These are phyloP conservation scores for Sphaerulina vaccinii DNA, from an alignment of 2,329 filamentous ascomycete genomes.

Conservation along the genomic window DNA sequence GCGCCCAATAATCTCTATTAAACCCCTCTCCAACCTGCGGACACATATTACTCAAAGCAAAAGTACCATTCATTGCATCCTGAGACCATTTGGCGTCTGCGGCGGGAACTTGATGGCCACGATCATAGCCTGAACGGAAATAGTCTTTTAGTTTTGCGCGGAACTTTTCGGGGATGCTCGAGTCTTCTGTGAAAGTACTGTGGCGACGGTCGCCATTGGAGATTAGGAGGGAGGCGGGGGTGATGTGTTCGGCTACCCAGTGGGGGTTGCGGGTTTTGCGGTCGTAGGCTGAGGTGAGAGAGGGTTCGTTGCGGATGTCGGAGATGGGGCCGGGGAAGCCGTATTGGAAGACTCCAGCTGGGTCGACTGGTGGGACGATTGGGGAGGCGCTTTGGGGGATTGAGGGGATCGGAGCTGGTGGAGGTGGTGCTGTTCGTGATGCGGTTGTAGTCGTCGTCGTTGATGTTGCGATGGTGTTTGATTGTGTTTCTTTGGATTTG, in stretches of 20 bases:
- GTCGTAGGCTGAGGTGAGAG: constrained; percentile 85
- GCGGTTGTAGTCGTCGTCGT: constrained; percentile 36
- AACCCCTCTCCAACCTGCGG: constrained; percentile 98
- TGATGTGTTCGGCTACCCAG: constrained; percentile 95
- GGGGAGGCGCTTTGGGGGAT: constrained; percentile 29
- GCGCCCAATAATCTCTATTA: constrained; percentile 98
- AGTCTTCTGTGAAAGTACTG: constrained; percentile 80
- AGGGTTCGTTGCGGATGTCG: constrained; percentile 73
- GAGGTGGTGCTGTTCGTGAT: constrained; percentile 30
- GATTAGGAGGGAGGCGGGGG: constrained; percentile 72
- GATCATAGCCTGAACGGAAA: constrained; percentile 89
- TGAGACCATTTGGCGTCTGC: constrained; percentile 97
- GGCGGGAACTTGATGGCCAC: constrained; percentile 94
- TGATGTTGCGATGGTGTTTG: constrained; percentile 34
- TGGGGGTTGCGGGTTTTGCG: constrained; percentile 85
- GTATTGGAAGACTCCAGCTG: constrained; percentile 54
- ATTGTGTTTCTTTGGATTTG: constrained; percentile 29
- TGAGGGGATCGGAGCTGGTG: constrained; percentile 28
- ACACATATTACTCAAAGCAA: constrained; percentile 93
- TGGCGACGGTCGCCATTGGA: constrained; percentile 80
- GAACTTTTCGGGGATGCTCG: constrained; percentile 76
- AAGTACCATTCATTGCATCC: constrained; percentile 90
- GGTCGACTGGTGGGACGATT: constrained; percentile 44
- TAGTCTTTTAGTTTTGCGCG: constrained; percentile 91
- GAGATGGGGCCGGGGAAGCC: constrained; percentile 86